These are phyloP conservation scores for Solanum sejunctum DNA, from an alignment of 257 asterid genomes.

Conservation along the genomic window DNA sequence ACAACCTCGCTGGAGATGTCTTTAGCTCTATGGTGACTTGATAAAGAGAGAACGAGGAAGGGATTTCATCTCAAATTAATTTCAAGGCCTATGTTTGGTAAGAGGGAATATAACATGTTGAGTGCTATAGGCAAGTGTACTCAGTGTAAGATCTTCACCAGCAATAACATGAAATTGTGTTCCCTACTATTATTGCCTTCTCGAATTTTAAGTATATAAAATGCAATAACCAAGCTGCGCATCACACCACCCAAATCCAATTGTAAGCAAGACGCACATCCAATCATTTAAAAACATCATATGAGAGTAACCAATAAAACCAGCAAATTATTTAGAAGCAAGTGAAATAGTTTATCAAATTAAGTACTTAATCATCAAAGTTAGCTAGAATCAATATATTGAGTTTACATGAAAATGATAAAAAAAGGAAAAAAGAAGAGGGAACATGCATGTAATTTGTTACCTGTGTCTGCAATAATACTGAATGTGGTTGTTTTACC, in stretches of 20 bases:
- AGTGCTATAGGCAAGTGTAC: neutral
- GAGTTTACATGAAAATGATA: neutral
- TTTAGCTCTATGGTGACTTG: neutral
- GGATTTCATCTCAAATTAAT: neutral
- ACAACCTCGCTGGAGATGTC: neutral
- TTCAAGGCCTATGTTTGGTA: neutral
- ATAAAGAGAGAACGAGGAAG: neutral
- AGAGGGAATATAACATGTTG: neutral
- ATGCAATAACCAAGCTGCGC: neutral
- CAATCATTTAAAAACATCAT: neutral
- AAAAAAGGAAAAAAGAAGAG: neutral
- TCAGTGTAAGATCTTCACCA: neutral
- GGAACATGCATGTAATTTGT: neutral
- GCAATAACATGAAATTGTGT: neutral
- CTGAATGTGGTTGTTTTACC: conserved; percentile 48
- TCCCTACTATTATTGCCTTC: neutral
- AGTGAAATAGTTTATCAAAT: neutral
- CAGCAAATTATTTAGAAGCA: neutral
- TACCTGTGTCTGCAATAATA: conserved; percentile 67
- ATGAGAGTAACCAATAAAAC: neutral
- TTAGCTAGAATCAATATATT: neutral
- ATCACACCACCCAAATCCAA: neutral
- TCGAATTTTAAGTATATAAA: neutral
- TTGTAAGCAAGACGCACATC: neutral
- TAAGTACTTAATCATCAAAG: neutral